phyloP scores from a whole-genome alignment of 164 flowering plant species.

The Kingdonia uniflora region DNA sequence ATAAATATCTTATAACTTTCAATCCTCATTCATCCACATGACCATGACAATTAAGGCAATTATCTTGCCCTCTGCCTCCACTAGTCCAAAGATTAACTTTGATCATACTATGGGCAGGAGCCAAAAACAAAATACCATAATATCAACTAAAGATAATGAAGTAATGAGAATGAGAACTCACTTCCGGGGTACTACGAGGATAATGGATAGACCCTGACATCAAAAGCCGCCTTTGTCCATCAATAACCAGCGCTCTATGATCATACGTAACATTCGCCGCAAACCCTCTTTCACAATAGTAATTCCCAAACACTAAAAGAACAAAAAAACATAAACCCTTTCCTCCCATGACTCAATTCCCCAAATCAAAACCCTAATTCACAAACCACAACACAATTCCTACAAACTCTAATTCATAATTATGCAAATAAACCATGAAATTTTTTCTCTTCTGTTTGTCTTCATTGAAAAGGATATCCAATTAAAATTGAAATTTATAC shows the following conservation, averaged over 20 bases:
- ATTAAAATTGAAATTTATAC: neutral
- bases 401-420: no score
- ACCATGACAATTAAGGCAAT: no score
- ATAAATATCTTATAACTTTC: neutral
- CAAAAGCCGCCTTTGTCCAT: constrained; percentile 51
- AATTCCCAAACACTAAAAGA: constrained; percentile 11
- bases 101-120: no score
- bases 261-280: constrained; percentile 42
- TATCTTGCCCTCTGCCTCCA: no score
- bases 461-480: neutral
- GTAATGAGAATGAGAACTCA: no score
- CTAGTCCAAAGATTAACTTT: no score
- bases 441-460: neutral
- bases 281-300: constrained; percentile 7
- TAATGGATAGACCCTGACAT: constrained; percentile 60
- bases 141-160: no score
- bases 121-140: no score
- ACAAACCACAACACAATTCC: neutral
- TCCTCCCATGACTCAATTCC: constrained; percentile 10
- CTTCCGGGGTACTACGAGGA: constrained; percentile 58
- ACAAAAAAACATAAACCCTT: neutral
- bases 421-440: neutral
- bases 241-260: constrained; percentile 45
- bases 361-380: neutral
- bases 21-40: no score